Base-by-base conservation (phyloP, 2,329 filamentous ascomycete genomes). In the Colletotrichum noveboracense region DNA sequence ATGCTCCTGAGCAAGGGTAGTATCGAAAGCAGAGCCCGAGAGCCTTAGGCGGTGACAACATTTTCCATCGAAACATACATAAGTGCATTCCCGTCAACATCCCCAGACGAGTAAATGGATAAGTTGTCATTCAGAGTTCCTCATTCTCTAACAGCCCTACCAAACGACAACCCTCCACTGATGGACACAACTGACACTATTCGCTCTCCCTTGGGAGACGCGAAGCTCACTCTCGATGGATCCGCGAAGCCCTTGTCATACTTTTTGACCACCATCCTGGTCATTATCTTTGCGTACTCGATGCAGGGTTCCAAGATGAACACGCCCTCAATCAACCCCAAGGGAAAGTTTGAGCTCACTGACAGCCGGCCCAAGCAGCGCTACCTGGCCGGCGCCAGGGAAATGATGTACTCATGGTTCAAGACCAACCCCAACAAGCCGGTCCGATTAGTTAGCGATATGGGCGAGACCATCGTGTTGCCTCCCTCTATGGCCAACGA, bases 291-390 rank as follows among this genome's bases (percentile, higher is more conserved):
- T 7, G 36, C 61, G 9, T 71, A 74, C 14, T 74, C 72, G 1
- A n/a, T 74, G 21, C 72, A 71, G 6, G 61, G 67, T 4, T 21
- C 67, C 18, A 74, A 74, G 72, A 24, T 71, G 8, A 71, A 71
- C 18, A 60, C 18, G 2, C 72, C 72, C 2, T 74, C 67, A 2
- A 13, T 71, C 34, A 74, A 74, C 52, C 34, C 62, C 13, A 74
- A 61, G 21, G 55, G 55, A 4, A 60, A 4, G 6, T 74, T 66
- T 14, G 72, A 74, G 14, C 36, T 74, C 28, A 66, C 72, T 18
- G 21, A 64, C 28, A 71, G 52, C 36, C 67, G 61, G 5, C 72
- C 72, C 2, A 74, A 62, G 52, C 61, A 28, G n/a, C 55, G 48
- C 5, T 71, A 32, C 18, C 34, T 74, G 7, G 16, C 48, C 4